Evolutionary conservation across 768 basidiomycete genomes (phyloP).

Genomic region (Amanita phalloides): DNA sequence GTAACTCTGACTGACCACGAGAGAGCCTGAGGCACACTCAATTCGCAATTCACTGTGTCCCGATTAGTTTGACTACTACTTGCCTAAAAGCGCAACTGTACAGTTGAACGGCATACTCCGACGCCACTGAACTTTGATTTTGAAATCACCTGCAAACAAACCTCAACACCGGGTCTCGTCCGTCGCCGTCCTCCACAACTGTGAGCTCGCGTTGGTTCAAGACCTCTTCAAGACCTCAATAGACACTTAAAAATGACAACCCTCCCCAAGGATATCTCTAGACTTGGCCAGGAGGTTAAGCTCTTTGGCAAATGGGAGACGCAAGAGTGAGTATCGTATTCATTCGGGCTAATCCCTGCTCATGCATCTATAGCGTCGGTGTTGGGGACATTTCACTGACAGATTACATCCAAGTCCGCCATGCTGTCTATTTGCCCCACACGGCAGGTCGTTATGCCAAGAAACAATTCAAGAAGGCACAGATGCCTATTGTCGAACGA

Average conservation of each 20-base stretch:
- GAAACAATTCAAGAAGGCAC: conserved; percentile 99
- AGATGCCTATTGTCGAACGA: conserved; percentile 99
- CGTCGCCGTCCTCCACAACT: conserved; percentile 20
- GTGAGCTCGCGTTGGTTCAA: conserved; percentile 15
- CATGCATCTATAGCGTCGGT: conserved; percentile 61
- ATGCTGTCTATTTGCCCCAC: conserved; percentile 96
- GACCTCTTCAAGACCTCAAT: conserved; percentile 26
- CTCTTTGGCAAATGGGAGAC: conserved; percentile 99
- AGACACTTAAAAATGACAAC: conserved; percentile 48
- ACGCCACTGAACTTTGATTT: conserved; percentile 31
- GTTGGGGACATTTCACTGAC: conserved; percentile 99
- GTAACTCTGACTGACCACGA: too few relatives aligned
- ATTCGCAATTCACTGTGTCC: too few relatives aligned
- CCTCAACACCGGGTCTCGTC: conserved; percentile 21
- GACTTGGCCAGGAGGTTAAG: conserved; percentile 79
- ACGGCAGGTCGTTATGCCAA: conserved; percentile 99
- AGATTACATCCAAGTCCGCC: conserved; percentile 99
- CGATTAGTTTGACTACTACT: conserved; percentile 3
- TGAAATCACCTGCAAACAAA: conserved; percentile 40
- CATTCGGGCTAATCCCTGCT: neutral
- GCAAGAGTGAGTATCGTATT: conserved; percentile 64
- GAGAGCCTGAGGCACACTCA: too few relatives aligned
- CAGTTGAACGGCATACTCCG: conserved; percentile 29
- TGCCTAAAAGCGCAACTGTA: conserved; percentile 24
- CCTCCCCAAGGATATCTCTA: conserved; percentile 77